Conservation (phyloP, 2,329 filamentous ascomycete species). For the Aspergillus awamori region DNA sequence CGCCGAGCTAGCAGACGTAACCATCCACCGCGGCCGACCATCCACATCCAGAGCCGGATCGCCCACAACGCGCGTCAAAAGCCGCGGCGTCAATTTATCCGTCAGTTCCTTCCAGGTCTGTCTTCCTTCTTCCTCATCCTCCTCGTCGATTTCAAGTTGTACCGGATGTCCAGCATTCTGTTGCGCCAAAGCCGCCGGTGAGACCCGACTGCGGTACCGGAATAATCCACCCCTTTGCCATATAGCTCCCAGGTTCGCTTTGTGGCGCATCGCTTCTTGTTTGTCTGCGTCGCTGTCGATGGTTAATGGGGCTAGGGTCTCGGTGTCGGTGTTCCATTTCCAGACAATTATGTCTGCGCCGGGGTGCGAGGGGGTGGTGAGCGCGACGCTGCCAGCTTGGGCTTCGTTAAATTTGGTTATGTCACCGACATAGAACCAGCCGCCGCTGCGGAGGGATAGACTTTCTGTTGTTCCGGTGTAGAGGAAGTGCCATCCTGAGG, state of each 20-base stretch:
- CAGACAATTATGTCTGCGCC: constrained; percentile 54
- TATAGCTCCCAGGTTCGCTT: constrained; percentile 59
- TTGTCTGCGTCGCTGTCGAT: constrained; percentile 37
- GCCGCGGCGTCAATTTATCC: constrained; percentile 49
- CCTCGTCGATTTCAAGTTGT: constrained; percentile 28
- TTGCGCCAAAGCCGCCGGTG: constrained; percentile 45
- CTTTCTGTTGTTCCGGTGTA: constrained; percentile 62
- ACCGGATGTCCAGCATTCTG: constrained; percentile 9
- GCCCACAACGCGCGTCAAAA: constrained; percentile 57
- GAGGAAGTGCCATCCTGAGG: constrained; percentile 62
- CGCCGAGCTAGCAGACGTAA: constrained; percentile 62
- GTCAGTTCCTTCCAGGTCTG: constrained; percentile 59
- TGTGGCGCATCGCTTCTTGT: constrained; percentile 55
- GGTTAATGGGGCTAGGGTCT: constrained; percentile 39
- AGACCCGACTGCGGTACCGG: constrained; percentile 43
- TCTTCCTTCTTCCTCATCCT: constrained; percentile 44
- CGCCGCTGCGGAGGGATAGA: constrained; percentile 63
- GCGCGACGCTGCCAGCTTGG: constrained; percentile 4
- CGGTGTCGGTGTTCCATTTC: constrained; percentile 54
- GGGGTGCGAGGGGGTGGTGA: constrained; percentile 25
- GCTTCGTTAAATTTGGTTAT: constrained; percentile 27
- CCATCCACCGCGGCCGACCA: constrained; percentile 53
- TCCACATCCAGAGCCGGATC: constrained; percentile 39
- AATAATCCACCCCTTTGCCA: constrained; percentile 56
- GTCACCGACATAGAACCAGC: constrained; percentile 60